phyloP scores from a whole-genome alignment of 2,329 filamentous ascomycete species.

The Penicillium thymicola region DNA sequence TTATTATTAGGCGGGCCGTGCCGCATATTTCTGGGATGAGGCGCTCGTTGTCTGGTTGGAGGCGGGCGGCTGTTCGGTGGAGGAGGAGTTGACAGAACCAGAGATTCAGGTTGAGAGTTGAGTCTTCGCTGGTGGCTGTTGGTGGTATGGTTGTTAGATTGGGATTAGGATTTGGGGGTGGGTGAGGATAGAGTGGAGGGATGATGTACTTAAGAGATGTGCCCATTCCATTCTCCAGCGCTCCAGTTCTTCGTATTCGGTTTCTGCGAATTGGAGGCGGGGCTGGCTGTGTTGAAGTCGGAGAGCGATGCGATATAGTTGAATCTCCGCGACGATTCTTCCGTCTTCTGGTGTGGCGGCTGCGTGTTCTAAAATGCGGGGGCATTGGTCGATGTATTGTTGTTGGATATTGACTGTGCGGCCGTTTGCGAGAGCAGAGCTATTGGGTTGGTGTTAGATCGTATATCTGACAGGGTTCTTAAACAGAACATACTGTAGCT shows the following conservation, averaged over 20 bases:
- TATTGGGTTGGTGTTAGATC: slow-evolving; percentile 12
- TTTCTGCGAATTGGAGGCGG: slow-evolving; percentile 26
- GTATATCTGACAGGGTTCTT: background rate
- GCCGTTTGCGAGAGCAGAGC: slow-evolving; percentile 33
- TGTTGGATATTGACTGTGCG: slow-evolving; percentile 30
- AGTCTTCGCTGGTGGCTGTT: slow-evolving; percentile 27
- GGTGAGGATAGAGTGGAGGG: background rate
- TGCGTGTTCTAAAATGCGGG: slow-evolving; percentile 31
- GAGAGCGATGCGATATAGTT: slow-evolving; percentile 31
- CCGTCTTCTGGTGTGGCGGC: slow-evolving; percentile 30
- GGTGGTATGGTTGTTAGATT: background rate
- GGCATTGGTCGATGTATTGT: slow-evolving; percentile 31
- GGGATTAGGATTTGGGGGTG: background rate
- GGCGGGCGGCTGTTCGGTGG: slow-evolving; percentile 29
- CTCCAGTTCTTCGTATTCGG: slow-evolving; percentile 34
- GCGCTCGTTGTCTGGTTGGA: slow-evolving; percentile 26
- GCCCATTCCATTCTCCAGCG: slow-evolving; percentile 36
- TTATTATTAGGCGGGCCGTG: slow-evolving; percentile 31
- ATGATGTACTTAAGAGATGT: slow-evolving; percentile 29
- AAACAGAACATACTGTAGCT: slow-evolving; percentile 29
- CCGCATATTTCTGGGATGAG: slow-evolving; percentile 29
- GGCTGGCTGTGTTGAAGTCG: slow-evolving; percentile 26
- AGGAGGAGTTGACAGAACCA: slow-evolving; percentile 38
- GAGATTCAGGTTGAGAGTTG: slow-evolving; percentile 33
- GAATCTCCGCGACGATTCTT: slow-evolving; percentile 33